A percentile compares a stretch with the other conserved stretches of the same genome.
Conservation (phyloP, 2,329 filamentous ascomycete species). For the Hortaea werneckii region DNA sequence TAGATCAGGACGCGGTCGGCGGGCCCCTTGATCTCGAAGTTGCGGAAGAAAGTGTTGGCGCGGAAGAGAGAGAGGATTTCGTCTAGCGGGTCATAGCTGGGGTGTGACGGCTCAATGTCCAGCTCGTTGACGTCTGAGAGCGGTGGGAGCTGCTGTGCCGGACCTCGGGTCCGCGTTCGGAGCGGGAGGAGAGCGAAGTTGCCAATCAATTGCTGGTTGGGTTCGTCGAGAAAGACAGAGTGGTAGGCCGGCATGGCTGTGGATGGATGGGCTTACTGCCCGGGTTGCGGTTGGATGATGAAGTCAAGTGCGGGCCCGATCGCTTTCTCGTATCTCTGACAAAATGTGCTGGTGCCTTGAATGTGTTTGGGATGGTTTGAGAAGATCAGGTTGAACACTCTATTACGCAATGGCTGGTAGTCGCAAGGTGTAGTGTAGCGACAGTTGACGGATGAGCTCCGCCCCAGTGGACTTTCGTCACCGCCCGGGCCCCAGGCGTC, state of each 20-base stretch:
- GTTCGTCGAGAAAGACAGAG: constrained; percentile 84
- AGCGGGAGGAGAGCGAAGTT: constrained; percentile 94
- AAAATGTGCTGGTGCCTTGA: too few species aligned
- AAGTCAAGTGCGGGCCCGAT: background rate
- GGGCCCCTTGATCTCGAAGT: constrained; percentile 96
- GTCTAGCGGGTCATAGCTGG: constrained; percentile 93
- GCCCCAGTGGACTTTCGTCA: too few species aligned
- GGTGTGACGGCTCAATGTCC: constrained; percentile 65
- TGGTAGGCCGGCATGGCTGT: constrained; percentile 61
- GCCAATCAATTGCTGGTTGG: constrained; percentile 58
- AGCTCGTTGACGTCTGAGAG: constrained; percentile 43
- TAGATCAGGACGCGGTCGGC: constrained; percentile 93
- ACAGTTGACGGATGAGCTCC: too few species aligned
- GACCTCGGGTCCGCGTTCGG: constrained; percentile 89
- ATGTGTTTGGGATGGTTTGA: too few species aligned
- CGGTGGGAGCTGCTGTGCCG: constrained; percentile 70
- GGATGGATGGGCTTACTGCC: background rate
- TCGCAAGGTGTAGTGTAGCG: too few species aligned
- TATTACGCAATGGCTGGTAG: too few species aligned
- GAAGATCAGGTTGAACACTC: too few species aligned
- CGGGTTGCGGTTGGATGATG: background rate
- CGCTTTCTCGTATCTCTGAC: too few species aligned
- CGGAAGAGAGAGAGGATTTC: constrained; percentile 89
- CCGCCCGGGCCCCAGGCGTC: too few species aligned
- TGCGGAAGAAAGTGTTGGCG: constrained; percentile 97